Conservation (phyloP, 108 stramenopile species). For the Cyclotella sp. region DNA sequence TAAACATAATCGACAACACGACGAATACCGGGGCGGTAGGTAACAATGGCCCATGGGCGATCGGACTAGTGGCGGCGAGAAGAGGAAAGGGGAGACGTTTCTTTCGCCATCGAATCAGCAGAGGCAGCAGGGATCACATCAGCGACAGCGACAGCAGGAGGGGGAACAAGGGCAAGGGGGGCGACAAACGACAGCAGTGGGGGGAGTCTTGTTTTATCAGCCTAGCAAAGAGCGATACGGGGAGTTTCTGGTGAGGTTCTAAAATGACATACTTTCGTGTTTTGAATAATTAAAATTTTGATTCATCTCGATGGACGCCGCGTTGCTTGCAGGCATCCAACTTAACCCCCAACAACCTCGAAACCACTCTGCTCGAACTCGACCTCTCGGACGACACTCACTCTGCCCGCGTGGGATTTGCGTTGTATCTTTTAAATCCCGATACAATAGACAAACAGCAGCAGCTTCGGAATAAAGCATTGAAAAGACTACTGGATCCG, state of each 20-base stretch:
- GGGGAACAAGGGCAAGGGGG: not conserved
- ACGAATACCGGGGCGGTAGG: not conserved
- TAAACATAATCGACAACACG: not conserved
- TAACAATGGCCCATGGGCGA: constrained; percentile 31
- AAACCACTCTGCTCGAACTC: constrained; percentile 10
- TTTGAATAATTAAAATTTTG: not conserved
- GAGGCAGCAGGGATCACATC: not conserved
- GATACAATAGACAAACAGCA: not conserved
- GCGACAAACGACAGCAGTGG: not conserved
- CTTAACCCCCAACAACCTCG: not conserved
- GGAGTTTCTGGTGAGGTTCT: constrained; percentile 6
- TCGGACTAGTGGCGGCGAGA: not conserved
- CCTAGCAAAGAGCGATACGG: constrained; percentile 1
- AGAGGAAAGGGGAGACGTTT: not conserved
- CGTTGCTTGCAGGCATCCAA: not conserved
- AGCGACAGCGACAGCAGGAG: not conserved
- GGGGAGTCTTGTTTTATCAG: not conserved
- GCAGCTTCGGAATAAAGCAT: not conserved
- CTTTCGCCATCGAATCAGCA: not conserved
- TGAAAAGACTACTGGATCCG: constrained; percentile 1
- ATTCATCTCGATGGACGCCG: not conserved
- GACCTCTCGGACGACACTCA: not conserved
- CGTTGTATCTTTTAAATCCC: not conserved
- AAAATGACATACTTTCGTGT: not conserved
- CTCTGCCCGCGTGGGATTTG: constrained; percentile 2